These are phyloP conservation scores for Scutellaria baicalensis DNA, from an alignment of 257 asterid species.

Conservation along the genomic window DNA sequence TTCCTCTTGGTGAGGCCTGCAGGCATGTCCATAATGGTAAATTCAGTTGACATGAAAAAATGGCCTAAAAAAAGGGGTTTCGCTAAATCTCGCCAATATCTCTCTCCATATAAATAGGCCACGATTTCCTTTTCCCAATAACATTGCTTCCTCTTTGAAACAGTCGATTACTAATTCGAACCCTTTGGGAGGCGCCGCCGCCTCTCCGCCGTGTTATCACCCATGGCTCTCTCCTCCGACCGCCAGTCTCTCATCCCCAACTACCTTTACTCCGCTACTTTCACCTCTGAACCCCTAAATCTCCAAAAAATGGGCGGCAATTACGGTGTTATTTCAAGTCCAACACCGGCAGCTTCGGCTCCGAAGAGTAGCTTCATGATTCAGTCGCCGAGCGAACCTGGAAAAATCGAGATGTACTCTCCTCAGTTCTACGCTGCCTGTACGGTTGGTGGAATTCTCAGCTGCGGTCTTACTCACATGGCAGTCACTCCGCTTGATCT, in stretches of 20 bases:
- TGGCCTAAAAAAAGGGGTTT: background rate
- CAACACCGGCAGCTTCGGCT: slow-evolving; percentile 16
- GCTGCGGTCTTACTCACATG: slow-evolving; percentile 96
- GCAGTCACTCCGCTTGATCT: slow-evolving; percentile 95
- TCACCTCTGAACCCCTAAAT: slow-evolving; percentile 32
- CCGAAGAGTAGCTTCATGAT: slow-evolving; percentile 36
- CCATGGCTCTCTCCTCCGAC: slow-evolving; percentile 43
- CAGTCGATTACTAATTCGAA: background rate
- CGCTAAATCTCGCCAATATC: background rate
- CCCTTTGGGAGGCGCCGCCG: slow-evolving; percentile 22
- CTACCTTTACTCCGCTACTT: slow-evolving; percentile 51
- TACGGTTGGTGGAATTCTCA: slow-evolving; percentile 78
- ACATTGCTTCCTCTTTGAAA: slow-evolving; percentile 9
- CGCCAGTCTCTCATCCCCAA: slow-evolving; percentile 70
- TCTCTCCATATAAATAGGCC: slow-evolving; percentile 14
- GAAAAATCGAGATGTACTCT: slow-evolving; percentile 78
- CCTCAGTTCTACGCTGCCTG: slow-evolving; percentile 81
- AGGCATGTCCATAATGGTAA: background rate
- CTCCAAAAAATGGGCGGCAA: slow-evolving; percentile 18
- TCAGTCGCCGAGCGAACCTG: slow-evolving; percentile 66
- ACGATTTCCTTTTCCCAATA: slow-evolving; percentile 9
- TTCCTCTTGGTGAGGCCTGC: no score
- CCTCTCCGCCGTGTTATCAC: background rate
- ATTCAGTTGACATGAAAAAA: background rate
- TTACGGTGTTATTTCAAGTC: slow-evolving; percentile 11